A percentile compares a stretch with the other conserved stretches of the same genome.
phyloP scores from a whole-genome alignment of 805 yeast genomes.

The Middelhovenomyces tepae region DNA sequence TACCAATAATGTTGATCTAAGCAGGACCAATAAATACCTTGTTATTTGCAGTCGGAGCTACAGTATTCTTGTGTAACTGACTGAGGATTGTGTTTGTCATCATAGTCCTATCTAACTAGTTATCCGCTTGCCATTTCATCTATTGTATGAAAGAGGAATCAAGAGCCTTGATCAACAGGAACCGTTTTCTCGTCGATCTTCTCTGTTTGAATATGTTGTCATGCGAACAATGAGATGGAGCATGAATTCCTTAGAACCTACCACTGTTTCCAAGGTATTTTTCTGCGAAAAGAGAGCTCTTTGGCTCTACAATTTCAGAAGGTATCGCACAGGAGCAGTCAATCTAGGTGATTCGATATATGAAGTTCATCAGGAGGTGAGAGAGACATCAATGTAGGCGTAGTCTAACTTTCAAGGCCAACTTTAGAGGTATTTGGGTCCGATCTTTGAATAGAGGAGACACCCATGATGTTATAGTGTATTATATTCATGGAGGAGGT shows the following conservation, averaged over 20 bases:
- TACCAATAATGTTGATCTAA: too few relatives aligned
- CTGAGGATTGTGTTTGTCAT: too few relatives aligned
- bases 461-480: slow-evolving; percentile 34
- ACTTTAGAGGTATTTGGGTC: slow-evolving; percentile 30
- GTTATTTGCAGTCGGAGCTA: too few relatives aligned
- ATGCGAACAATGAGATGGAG: slow-evolving; percentile 19
- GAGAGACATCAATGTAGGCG: too few relatives aligned
- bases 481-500: slow-evolving; percentile 39
- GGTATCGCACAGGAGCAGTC: slow-evolving; percentile 23
- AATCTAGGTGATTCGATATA: slow-evolving; percentile 22
- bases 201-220: slow-evolving; percentile 19
- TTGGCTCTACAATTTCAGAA: slow-evolving; percentile 19
- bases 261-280: slow-evolving; percentile 15
- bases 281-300: slow-evolving; percentile 18
- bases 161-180: slow-evolving; percentile 18
- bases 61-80: too few relatives aligned
- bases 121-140: slow-evolving; percentile 18
- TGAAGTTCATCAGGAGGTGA: too few relatives aligned
- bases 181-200: slow-evolving; percentile 17
- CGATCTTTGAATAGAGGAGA: slow-evolving; percentile 24
- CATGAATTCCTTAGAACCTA: slow-evolving; percentile 16
- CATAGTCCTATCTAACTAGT: too few relatives aligned
- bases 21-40: too few relatives aligned
- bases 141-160: slow-evolving; percentile 16
- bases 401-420: too few relatives aligned